Conservation (phyloP, 2,329 filamentous ascomycete species). For the Aspergillus amoenus region DNA sequence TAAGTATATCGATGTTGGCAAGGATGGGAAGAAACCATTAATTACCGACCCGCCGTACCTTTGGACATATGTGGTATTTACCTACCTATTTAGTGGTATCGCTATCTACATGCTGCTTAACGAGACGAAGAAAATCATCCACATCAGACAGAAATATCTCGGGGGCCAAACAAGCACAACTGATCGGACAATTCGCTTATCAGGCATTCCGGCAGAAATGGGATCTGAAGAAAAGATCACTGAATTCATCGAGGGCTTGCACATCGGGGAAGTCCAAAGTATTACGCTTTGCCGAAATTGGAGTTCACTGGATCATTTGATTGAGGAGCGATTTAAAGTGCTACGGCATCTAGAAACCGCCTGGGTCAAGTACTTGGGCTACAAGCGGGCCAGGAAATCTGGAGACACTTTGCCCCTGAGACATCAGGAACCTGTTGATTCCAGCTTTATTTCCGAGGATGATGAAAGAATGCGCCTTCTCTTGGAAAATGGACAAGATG, state of each 20-base stretch:
- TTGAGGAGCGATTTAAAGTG: conserved; percentile 64
- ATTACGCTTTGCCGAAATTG: conserved; percentile 86
- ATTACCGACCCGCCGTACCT: conserved; percentile 58
- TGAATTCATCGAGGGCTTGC: conserved; percentile 79
- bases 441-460: conserved; percentile 39
- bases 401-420: conserved; percentile 47
- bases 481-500: conserved; percentile 40
- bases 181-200: conserved; percentile 87
- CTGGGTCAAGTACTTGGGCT: conserved; percentile 75
- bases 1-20: conserved; percentile 32
- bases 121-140: conserved; percentile 82
- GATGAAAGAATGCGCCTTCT: conserved; percentile 63
- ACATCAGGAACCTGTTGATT: conserved; percentile 47
- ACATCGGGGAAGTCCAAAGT: conserved; percentile 85
- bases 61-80: conserved; percentile 93
- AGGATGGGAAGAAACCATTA: conserved; percentile 31
- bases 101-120: conserved; percentile 79
- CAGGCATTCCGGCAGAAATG: conserved; percentile 78
- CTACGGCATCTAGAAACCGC: conserved; percentile 76
- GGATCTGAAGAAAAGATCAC: conserved; percentile 81
- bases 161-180: conserved; percentile 94
- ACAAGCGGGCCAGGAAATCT: conserved; percentile 50
- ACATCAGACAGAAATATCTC: conserved; percentile 83
- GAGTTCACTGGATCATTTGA: conserved; percentile 73
- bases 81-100: conserved; percentile 83